Evolutionary conservation across 2,329 filamentous ascomycete species (phyloP), one percentile per base, ranked within the genome.

Genomic region (Apiospora arundinis): DNA sequence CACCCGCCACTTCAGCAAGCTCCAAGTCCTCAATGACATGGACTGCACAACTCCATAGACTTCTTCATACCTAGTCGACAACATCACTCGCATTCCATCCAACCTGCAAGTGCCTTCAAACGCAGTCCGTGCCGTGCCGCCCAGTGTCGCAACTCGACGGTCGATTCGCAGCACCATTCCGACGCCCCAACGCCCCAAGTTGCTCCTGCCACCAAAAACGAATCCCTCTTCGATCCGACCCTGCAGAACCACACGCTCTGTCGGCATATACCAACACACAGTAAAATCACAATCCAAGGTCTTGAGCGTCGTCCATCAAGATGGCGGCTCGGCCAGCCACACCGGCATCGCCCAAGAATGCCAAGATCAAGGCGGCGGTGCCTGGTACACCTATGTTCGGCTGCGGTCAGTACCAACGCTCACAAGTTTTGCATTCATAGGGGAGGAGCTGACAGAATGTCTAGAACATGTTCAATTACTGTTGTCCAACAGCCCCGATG

Each of bases 391-490:
- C 90, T 63, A 82, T 90, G 76, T 92, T 88, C 76, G 90, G 90
- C 72, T 92, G 90, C 81, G 89, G 90, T 92, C 83, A 77, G 89
- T 80, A 25, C 65, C 42, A 67, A 28, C 21, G 23, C 42, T 45
- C 40, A 9, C 40, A 28, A 46, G 25, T 1, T n/a, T 67, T 8
- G n/a, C 7, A n/a, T 11, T n/a, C 32, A 32, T 9, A 11, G 9
- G 12, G 8, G 69, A 49, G 45, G 18, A 37, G 45, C 68, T 70
- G 45, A 70, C 67, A 68, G 42, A 70, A 45, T 69, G 66, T 46
- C 69, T 67, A 95, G 93, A 93, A 80, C 93, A 95, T 81, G 87
- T 93, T 67, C 91, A 93, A 79, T 85, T 87, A 32, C 88, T 95
- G 72, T 85, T 94, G 45, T 86, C 84, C 45, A 88, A 87, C 76